Evolutionary conservation across 1,139 yeast genomes (phyloP).

Genomic region (Suhomyces terraborum): DNA sequence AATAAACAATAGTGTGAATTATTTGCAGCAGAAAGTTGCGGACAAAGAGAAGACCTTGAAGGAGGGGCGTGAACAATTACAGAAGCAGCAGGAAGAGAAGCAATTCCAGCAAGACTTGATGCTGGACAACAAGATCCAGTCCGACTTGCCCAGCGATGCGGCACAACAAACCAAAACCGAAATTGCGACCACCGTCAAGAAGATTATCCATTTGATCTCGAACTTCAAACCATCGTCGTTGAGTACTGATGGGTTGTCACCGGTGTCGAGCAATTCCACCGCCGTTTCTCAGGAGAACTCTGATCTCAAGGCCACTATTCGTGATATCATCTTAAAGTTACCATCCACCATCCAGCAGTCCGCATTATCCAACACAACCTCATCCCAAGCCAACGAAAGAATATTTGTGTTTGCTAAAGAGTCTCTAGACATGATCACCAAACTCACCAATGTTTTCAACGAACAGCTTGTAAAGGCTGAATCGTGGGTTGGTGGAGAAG

Average conservation of each 20-base stretch:
- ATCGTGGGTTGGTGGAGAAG: conserved; percentile 66
- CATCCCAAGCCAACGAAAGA: conserved; percentile 55
- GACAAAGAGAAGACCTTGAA: conserved; percentile 24
- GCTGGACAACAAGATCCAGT: conserved; percentile 10
- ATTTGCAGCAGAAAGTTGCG: conserved; percentile 49
- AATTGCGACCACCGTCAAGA: conserved; percentile 84
- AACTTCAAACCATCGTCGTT: conserved; percentile 79
- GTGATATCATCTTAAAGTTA: conserved; percentile 72
- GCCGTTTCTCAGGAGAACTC: conserved; percentile 13
- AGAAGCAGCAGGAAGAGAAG: conserved; percentile 16
- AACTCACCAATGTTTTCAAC: conserved; percentile 79
- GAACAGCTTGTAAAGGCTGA: conserved; percentile 85
- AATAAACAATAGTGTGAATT: conserved; percentile 62
- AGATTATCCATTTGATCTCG: conserved; percentile 82
- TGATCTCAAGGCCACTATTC: conserved; percentile 64
- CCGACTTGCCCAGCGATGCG: conserved; percentile 20
- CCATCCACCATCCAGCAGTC: conserved; percentile 53
- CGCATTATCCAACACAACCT: conserved; percentile 22
- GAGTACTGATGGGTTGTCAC: conserved; percentile 20
- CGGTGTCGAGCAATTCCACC: conserved; percentile 11
- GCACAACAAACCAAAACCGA: conserved; percentile 68
- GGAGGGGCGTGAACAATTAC: conserved; percentile 19
- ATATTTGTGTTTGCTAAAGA: conserved; percentile 84
- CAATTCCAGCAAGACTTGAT: conserved; percentile 12
- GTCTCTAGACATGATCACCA: conserved; percentile 82